phyloP scores from a whole-genome alignment of 805 yeast genomes.

The Cyberlindnera maritima region DNA sequence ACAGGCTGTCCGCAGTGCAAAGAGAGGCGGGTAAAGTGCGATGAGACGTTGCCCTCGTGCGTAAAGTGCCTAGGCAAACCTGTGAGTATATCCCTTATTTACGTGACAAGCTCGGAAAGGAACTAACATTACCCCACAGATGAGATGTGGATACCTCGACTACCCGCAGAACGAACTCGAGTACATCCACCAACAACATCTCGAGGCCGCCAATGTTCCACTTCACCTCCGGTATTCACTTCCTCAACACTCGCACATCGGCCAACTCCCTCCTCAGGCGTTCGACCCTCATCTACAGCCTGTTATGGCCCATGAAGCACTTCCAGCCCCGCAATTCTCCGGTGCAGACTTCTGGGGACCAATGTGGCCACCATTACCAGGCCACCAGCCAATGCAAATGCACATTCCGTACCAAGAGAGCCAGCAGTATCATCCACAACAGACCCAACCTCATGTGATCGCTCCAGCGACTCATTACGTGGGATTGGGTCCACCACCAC shows the following conservation, averaged over 20 bases:
- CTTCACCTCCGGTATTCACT: neutral
- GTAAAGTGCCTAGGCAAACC: constrained; percentile 38
- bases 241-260: neutral
- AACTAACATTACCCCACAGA: constrained; percentile 1
- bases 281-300: neutral
- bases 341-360: no score
- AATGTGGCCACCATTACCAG: no score
- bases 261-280: constrained; percentile 1
- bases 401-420: no score
- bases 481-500: no score
- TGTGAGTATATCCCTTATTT: constrained; percentile 7
- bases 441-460: no score
- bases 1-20: constrained; percentile 68
- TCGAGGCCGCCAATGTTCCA: constrained; percentile 4
- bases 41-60: constrained; percentile 56
- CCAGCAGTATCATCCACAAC: no score
- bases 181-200: constrained; percentile 13
- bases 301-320: neutral
- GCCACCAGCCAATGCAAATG: no score
- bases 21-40: constrained; percentile 57
- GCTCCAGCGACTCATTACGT: no score
- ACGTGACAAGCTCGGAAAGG: no score
- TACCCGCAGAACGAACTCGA: constrained; percentile 16
- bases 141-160: constrained; percentile 22
- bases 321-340: neutral